Evolutionary conservation across 352 stramenopile species (phyloP).

Genomic region (Phytophthora rubi): DNA sequence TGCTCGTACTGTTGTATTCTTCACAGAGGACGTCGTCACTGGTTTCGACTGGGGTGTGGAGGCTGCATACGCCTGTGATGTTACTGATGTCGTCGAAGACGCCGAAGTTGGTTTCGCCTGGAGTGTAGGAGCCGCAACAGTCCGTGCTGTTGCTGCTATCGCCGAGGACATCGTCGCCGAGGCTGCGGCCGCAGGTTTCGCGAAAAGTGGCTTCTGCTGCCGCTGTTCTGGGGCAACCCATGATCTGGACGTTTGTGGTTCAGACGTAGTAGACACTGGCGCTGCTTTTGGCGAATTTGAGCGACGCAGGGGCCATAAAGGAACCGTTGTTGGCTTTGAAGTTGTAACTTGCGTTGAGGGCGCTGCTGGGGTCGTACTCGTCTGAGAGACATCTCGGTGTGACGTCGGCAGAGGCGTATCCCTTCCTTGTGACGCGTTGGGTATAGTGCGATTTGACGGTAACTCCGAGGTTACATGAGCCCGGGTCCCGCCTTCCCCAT

Average conservation of each 20-base stretch:
- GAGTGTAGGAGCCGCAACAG: background rate
- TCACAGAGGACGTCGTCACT: background rate
- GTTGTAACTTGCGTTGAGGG: constrained; percentile 5
- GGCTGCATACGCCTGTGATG: background rate
- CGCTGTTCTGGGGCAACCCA: background rate
- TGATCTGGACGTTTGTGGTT: background rate
- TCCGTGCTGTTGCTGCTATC: background rate
- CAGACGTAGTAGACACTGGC: background rate
- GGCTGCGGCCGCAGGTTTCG: background rate
- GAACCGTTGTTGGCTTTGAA: constrained; percentile 3
- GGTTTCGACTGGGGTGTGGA: background rate
- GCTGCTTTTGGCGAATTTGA: constrained; percentile 6
- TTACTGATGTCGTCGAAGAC: background rate
- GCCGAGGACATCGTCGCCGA: background rate
- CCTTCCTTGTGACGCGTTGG: constrained; percentile 1
- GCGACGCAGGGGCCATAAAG: background rate
- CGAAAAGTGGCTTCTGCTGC: background rate
- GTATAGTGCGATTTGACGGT: background rate
- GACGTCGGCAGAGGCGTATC: background rate
- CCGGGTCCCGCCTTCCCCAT: background rate
- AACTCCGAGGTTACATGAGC: background rate
- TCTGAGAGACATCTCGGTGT: background rate
- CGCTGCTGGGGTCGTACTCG: background rate
- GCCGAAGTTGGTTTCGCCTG: background rate
- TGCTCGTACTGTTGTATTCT: background rate